phyloP scores from a whole-genome alignment of 257 asterid species.

The Solanum clarkiae region DNA sequence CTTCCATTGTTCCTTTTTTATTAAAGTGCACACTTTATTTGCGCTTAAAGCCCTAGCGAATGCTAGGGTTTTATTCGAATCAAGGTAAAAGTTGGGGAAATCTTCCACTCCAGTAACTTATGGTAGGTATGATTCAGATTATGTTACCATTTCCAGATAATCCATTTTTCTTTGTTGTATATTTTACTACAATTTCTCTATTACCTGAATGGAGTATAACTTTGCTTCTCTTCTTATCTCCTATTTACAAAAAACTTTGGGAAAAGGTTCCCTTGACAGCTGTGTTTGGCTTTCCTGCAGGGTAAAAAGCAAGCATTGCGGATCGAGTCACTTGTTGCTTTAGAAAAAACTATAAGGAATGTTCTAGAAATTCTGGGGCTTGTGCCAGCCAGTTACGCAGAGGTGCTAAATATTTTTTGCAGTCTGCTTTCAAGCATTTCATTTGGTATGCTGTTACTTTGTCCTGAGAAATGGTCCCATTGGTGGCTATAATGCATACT shows the following conservation, averaged over 20 bases:
- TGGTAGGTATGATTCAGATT: background rate
- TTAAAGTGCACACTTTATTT: background rate
- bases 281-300: constrained; percentile 22
- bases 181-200: background rate
- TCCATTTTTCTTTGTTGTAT: background rate
- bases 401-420: constrained; percentile 27
- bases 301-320: constrained; percentile 82
- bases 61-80: background rate
- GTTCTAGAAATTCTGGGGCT: constrained; percentile 63
- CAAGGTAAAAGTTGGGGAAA: background rate
- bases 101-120: background rate
- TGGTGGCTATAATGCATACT: background rate
- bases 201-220: background rate
- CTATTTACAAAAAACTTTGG: background rate
- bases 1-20: background rate
- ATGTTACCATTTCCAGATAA: background rate
- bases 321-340: constrained; percentile 63
- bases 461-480: background rate
- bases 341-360: constrained; percentile 40
- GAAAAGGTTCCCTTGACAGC: background rate
- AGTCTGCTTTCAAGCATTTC: background rate
- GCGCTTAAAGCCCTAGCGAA: background rate
- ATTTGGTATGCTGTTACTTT: background rate
- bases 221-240: background rate
- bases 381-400: constrained; percentile 54